Conservation (phyloP, 2,329 filamentous ascomycete species). For the Aspergillus fructus region DNA sequence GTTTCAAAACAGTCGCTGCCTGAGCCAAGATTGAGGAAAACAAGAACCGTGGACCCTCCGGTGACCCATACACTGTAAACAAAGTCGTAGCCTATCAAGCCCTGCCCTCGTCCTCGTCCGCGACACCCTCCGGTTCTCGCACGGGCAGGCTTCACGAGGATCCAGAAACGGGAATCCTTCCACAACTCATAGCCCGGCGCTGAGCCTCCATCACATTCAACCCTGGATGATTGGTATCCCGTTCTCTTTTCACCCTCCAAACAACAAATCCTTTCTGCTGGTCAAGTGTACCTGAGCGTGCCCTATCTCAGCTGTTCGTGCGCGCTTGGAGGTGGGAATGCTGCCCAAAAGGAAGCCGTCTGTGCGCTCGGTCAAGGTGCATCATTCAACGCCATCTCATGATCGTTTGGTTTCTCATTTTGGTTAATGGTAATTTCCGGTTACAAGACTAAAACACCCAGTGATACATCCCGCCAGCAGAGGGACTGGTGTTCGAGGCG, state of each 20-base stretch:
- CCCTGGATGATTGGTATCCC: constrained; percentile 17
- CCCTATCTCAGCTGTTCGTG: constrained; percentile 9
- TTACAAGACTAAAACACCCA: constrained; percentile 17
- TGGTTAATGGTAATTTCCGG: constrained; percentile 7
- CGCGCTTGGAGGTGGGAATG: constrained; percentile 6
- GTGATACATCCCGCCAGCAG: constrained; percentile 7
- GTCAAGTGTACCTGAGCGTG: constrained; percentile 16
- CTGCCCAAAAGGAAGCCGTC: constrained; percentile 18
- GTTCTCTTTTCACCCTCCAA: not conserved
- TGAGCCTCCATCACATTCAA: constrained; percentile 13
- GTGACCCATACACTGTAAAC: constrained; percentile 3
- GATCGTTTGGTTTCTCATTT: constrained; percentile 16
- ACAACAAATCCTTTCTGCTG: not conserved
- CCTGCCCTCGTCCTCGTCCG: not conserved
- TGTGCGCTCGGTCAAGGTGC: constrained; percentile 19
- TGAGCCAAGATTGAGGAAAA: not conserved
- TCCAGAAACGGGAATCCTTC: constrained; percentile 1
- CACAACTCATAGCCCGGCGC: not conserved
- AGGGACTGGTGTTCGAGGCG: not conserved
- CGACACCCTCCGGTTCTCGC: not conserved
- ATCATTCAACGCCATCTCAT: constrained; percentile 18
- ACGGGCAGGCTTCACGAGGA: constrained; percentile 1
- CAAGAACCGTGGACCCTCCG: constrained; percentile 1
- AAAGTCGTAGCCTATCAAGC: constrained; percentile 8
- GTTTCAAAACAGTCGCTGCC: not conserved